Percentiles rank a stretch among this genome's conserved stretches.
phyloP scores from a whole-genome alignment of 768 basidiomycete genomes.

The Crepidotus variabilis region DNA sequence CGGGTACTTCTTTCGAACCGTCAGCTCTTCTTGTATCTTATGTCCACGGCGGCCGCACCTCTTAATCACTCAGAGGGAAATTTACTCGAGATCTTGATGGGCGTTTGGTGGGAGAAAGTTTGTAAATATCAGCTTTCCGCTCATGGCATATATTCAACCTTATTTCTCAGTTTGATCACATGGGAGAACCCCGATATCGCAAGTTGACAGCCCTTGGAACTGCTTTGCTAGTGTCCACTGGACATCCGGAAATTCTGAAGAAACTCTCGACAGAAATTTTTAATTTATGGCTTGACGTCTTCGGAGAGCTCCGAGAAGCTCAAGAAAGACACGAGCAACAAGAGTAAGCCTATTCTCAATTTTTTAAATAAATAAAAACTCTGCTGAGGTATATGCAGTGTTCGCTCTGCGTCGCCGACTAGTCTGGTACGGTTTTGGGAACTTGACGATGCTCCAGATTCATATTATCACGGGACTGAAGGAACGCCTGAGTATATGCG shows the following conservation, averaged over 20 bases:
- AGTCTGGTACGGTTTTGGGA: constrained; percentile 70
- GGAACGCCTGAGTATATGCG: constrained; percentile 76
- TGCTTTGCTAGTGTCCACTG: constrained; percentile 73
- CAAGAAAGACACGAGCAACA: constrained; percentile 31
- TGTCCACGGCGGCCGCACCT: constrained; percentile 54
- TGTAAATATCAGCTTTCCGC: constrained; percentile 14
- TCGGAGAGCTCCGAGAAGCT: constrained; percentile 81
- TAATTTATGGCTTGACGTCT: constrained; percentile 86
- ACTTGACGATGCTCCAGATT: constrained; percentile 48
- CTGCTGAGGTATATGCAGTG: constrained; percentile 1
- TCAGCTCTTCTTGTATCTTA: constrained; percentile 66
- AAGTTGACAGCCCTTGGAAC: constrained; percentile 85
- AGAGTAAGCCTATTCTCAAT: constrained; percentile 17
- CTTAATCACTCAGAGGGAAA: constrained; percentile 45
- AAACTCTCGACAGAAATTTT: constrained; percentile 74
- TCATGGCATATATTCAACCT: background rate
- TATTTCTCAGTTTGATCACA: constrained; percentile 73
- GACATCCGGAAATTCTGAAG: constrained; percentile 65
- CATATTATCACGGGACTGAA: constrained; percentile 61
- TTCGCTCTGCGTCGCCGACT: constrained; percentile 30
- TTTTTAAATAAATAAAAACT: background rate
- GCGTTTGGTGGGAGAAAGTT: constrained; percentile 84
- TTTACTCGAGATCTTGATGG: constrained; percentile 63
- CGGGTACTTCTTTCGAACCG: constrained; percentile 68
- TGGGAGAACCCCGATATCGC: constrained; percentile 81